Evolutionary conservation across 2,329 filamentous ascomycete genomes (phyloP).

Genomic region (Zymoseptoria ardabiliae): DNA sequence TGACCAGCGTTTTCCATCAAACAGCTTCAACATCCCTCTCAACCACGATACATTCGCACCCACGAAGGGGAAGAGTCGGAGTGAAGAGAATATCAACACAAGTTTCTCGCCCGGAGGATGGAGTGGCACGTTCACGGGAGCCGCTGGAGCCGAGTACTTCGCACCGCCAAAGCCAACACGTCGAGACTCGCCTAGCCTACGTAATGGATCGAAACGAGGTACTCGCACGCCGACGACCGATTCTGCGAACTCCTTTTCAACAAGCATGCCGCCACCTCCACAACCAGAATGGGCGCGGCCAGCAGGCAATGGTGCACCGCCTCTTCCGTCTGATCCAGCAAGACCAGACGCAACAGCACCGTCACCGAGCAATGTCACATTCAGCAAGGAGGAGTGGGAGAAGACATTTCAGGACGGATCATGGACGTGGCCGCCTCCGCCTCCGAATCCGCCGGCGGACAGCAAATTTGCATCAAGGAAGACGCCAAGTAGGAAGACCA

Average conservation of each 20-base stretch:
- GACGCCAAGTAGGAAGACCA: conserved; percentile 21
- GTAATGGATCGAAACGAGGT: conserved; percentile 7
- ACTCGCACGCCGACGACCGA: conserved; percentile 11
- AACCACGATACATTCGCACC: conserved; percentile 19
- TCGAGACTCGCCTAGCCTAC: conserved; percentile 11
- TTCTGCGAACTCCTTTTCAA: conserved; percentile 2
- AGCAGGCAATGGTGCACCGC: conserved; percentile 1
- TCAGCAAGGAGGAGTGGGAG: conserved; percentile 37
- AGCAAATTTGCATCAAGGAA: conserved; percentile 24
- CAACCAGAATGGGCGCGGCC: not conserved
- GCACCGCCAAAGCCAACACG: conserved; percentile 16
- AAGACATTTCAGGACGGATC: conserved; percentile 38
- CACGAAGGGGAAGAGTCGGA: conserved; percentile 37
- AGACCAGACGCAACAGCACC: not conserved
- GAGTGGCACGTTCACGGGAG: conserved; percentile 39
- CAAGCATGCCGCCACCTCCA: conserved; percentile 8
- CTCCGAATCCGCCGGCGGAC: conserved; percentile 7
- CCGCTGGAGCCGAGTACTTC: conserved; percentile 34
- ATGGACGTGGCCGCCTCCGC: conserved; percentile 30
- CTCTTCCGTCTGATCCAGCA: conserved; percentile 11
- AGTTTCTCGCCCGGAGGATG: conserved; percentile 42
- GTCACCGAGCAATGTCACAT: conserved; percentile 24
- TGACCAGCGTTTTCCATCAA: conserved; percentile 13
- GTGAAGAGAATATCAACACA: conserved; percentile 44
- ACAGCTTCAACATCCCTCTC: conserved; percentile 28